A percentile compares a stretch with the other conserved stretches of the same genome.
phyloP scores from a whole-genome alignment of 1,284 basidiomycete species.

The Cutaneotrichosporon spelunceum region DNA sequence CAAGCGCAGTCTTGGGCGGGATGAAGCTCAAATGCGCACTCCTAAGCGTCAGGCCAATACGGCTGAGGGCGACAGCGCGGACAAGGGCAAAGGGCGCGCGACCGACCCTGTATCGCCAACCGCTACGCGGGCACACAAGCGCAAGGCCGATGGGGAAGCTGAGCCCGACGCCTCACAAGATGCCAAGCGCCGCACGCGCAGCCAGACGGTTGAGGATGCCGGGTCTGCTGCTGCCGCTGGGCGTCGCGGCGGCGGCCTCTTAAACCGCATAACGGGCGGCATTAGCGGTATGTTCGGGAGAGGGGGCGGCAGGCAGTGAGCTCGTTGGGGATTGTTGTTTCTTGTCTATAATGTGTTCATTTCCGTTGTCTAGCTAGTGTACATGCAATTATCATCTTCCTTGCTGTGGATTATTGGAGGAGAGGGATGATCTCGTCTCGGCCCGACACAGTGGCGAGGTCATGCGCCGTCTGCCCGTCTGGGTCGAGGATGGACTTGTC shows the following conservation, averaged over 20 bases:
- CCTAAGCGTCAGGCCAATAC: background rate
- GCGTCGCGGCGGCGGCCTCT: background rate
- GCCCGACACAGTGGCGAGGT: conserved; percentile 33
- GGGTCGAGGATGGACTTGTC: conserved; percentile 60
- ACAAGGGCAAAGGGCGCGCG: background rate
- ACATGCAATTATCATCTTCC: background rate
- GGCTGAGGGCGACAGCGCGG: background rate
- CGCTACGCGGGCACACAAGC: background rate
- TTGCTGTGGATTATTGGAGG: conserved; percentile 11
- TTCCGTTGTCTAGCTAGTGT: background rate
- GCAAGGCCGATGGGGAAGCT: background rate
- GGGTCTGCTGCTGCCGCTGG: background rate
- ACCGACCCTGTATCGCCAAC: background rate
- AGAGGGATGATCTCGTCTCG: conserved; percentile 32
- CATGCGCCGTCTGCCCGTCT: conserved; percentile 40
- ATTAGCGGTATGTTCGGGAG: background rate
- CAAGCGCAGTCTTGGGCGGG: background rate
- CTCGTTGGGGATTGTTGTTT: too few species aligned
- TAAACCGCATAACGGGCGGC: background rate
- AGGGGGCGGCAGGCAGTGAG: background rate
- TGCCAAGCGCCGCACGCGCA: background rate
- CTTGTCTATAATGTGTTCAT: background rate
- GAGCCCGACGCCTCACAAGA: background rate
- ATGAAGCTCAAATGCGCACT: background rate
- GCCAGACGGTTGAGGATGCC: background rate